Evolutionary conservation across 331 rosid genomes (phyloP), one percentile per base, ranked within the genome.

Genomic region (Cucumis variabilis): DNA sequence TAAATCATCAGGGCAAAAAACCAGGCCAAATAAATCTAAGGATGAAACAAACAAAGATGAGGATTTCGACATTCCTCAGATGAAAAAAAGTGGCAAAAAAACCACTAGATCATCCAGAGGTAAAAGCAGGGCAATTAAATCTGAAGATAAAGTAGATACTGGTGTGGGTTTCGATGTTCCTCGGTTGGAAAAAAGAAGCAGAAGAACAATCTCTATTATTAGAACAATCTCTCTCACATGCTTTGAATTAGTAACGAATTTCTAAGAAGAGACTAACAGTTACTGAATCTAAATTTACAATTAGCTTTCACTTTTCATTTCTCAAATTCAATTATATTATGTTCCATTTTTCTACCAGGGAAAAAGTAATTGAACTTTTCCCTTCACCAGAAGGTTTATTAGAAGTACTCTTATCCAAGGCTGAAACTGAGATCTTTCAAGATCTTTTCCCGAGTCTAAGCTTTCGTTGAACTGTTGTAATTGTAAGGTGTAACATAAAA

Each of bases 1-100:
- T 28, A 27, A 69, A 81, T 81, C 70, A 85, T 70, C 86, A 16
- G 27, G 87, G 67, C 12, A 10, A 5, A 62, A 73, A 37, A 73
- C 1, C 58, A 74, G 13, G 53, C 55, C 19, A 21, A 41, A 74
- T 74, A 41, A 74, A 9, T 74, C 55, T 21, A 48, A 33, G 15
- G 55, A 44, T 41, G 73, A 82, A 21, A 60, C 23, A 84, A 65
- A 84, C 13, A 19, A 50, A 10, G 58, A 14, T 16, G 13, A 75
- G 46, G 28, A 67, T 85, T 75, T 88, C 12, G 63, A 84, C 19
- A 85, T 30, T 55, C 19, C 69, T 25, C 60, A 15, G 10, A 7
- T 74, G 85, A 79, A 50, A 62, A 88, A 41, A 28, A 66, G 80
- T 62, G 85, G 79, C 50, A 75, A 76, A 88, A 88, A 87, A 84